These are phyloP conservation scores for Pseudozyma pruni DNA, from an alignment of 1,284 basidiomycete genomes.

Conservation along the genomic window DNA sequence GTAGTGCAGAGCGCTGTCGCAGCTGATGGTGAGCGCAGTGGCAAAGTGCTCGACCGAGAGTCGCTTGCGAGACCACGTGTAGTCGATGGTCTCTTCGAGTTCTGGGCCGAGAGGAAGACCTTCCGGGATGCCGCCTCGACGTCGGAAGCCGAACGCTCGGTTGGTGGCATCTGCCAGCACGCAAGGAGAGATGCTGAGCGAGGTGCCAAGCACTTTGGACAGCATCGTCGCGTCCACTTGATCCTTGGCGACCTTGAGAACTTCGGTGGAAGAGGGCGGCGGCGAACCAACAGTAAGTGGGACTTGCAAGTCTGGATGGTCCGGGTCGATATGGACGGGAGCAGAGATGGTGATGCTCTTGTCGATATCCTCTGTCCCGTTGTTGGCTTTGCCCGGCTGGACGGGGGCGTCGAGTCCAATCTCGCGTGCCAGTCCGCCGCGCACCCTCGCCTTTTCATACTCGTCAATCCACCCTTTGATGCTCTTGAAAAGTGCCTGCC, in stretches of 20 bases:
- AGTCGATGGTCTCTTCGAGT: conserved; percentile 57
- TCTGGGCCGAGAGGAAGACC: conserved; percentile 53
- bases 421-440: conserved; percentile 54
- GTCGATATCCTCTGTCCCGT: neutral
- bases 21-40: conserved; percentile 48
- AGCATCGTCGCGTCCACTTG: conserved; percentile 32
- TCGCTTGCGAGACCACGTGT: conserved; percentile 59
- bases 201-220: conserved; percentile 33
- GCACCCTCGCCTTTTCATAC: conserved; percentile 59
- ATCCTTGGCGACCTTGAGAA: conserved; percentile 28
- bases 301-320: conserved; percentile 22
- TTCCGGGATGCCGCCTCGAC: conserved; percentile 57
- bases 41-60: conserved; percentile 53
- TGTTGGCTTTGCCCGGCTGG: neutral
- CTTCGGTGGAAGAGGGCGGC: conserved; percentile 16
- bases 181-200: conserved; percentile 48
- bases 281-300: conserved; percentile 36
- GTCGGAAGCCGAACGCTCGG: conserved; percentile 49
- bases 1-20: conserved; percentile 50
- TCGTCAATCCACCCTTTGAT: conserved; percentile 60
- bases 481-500: conserved; percentile 53
- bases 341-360: conserved; percentile 21
- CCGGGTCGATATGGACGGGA: conserved; percentile 19
- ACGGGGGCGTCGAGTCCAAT: conserved; percentile 40
- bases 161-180: conserved; percentile 53